Evolutionary conservation across 768 basidiomycete genomes (phyloP).

Genomic region (Pleurotus giganteus): DNA sequence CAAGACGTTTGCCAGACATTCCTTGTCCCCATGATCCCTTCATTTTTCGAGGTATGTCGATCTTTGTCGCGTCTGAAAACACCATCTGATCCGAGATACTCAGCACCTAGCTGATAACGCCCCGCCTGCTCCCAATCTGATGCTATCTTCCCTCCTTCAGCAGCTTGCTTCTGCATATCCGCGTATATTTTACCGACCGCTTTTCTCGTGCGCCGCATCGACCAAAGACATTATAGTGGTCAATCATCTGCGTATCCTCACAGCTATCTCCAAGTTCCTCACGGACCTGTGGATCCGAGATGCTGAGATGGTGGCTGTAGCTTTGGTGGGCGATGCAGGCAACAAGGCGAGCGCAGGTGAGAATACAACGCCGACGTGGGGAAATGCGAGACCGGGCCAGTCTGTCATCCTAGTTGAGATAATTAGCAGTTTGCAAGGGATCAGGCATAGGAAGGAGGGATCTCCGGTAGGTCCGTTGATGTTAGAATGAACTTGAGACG

Average conservation of each 20-base stretch:
- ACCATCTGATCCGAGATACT: constrained; percentile 2
- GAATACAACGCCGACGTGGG: constrained; percentile 31
- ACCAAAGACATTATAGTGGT: constrained; percentile 58
- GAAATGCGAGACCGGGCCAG: constrained; percentile 59
- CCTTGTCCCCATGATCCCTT: constrained; percentile 39
- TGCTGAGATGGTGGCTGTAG: constrained; percentile 73
- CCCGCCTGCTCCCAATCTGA: constrained; percentile 41
- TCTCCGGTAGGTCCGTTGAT: constrained; percentile 26
- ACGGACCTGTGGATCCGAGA: constrained; percentile 67
- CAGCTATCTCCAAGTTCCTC: constrained; percentile 50
- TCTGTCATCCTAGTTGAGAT: constrained; percentile 60
- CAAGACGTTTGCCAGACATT: constrained; percentile 44
- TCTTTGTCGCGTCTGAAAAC: neutral
- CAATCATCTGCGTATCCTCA: constrained; percentile 55
- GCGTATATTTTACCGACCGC: constrained; percentile 66
- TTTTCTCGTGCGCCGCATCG: constrained; percentile 68
- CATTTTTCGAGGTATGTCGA: constrained; percentile 44
- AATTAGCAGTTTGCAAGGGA: constrained; percentile 45
- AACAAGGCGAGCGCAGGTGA: constrained; percentile 12
- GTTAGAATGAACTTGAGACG: neutral
- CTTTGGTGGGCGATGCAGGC: constrained; percentile 43
- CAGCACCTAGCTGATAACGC: constrained; percentile 57
- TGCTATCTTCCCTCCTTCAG: constrained; percentile 51
- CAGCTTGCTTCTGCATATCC: constrained; percentile 51
- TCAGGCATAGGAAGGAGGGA: constrained; percentile 41